A percentile compares a stretch with the other conserved stretches of the same genome.
Evolutionary conservation across 1,284 basidiomycete species (phyloP).

Genomic region (Austroboletus olivaceoglutinosus): DNA sequence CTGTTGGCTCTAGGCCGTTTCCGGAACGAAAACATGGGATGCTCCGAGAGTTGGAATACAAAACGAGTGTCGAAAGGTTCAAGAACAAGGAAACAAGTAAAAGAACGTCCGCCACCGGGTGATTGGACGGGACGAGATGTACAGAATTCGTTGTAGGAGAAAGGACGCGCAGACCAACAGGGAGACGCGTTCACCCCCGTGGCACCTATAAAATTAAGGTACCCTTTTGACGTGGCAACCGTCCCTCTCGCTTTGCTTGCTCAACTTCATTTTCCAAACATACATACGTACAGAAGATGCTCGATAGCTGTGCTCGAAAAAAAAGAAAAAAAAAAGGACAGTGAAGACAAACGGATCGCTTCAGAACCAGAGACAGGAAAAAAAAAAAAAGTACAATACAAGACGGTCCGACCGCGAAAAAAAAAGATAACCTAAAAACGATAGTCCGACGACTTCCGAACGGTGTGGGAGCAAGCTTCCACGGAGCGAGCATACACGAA

Average conservation of each 20-base stretch:
- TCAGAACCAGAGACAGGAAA: conserved; percentile 20
- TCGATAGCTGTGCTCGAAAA: conserved; percentile 30
- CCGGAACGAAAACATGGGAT: conserved; percentile 69
- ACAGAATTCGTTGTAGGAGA: conserved; percentile 18
- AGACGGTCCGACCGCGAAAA: conserved; percentile 31
- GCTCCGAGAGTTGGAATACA: conserved; percentile 19
- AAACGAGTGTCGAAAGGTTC: conserved; percentile 21
- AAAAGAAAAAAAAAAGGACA: conserved; percentile 9
- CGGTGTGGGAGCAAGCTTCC: conserved; percentile 30
- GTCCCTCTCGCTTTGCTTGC: background rate
- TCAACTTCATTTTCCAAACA: conserved; percentile 27
- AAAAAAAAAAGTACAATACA: conserved; percentile 33
- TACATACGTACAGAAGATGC: conserved; percentile 32
- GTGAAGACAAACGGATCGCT: conserved; percentile 11
- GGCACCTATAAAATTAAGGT: conserved; percentile 23
- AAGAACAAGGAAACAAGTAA: conserved; percentile 12
- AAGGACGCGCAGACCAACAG: conserved; percentile 12
- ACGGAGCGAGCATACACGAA: conserved; percentile 26
- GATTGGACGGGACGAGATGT: conserved; percentile 13
- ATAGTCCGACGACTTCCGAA: conserved; percentile 31
- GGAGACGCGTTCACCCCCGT: conserved; percentile 9
- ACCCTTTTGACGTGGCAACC: conserved; percentile 29
- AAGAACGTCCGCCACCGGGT: conserved; percentile 21
- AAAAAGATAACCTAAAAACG: conserved; percentile 35
- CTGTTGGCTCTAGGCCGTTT: conserved; percentile 46